Evolutionary conservation across 1,139 yeast genomes (phyloP), one percentile per base, ranked within the genome.

Genomic region (Tardiomyces depauwii): DNA sequence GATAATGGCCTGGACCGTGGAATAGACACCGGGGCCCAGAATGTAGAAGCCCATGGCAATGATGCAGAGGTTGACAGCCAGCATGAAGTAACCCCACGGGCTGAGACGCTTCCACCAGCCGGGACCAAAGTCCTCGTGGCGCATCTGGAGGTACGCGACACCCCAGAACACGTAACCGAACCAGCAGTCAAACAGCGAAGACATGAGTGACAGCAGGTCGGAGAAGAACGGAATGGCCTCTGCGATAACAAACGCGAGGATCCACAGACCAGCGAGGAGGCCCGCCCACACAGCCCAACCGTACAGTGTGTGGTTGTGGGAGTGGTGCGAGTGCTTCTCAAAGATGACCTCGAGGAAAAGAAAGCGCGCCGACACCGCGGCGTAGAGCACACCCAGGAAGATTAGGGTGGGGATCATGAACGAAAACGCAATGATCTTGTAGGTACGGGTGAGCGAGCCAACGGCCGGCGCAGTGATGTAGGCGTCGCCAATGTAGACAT

Each of bases 121-220:
- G 18, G 54, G 50, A 11, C 55, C 56, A 33, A 55, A 51, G 18
- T 53, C 55, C 44, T 61, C 60, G 27, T 52, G 51, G 16, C 64
- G 51, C 47, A 63, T 49, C 36, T 54, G 70, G 56, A 77, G 68
- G 59, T 61, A 77, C 0, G 82, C 82, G 33, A 75, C 71, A n/a
- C 80, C 81, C 82, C 82, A 78, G 55, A 77, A 78, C 18, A 77
- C 74, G 55, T 74, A 78, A 0, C 82, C 82, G 55, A 78, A 78
- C 78, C 80, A 78, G 57, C 81, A 75, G 58, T 77, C 82, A 55
- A 78, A 78, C 45, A 78, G 64, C 2, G 82, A 76, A n/a, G 77
- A 72, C 82, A 78, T 77, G 55, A 78, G 64, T 6, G 80, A 70
- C 42, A 78, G 65, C 53, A 78, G 62, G 55, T 77, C 82, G 28